Base-by-base conservation (phyloP, 2,329 filamentous ascomycete species). In the Trichoderma sp. region DNA sequence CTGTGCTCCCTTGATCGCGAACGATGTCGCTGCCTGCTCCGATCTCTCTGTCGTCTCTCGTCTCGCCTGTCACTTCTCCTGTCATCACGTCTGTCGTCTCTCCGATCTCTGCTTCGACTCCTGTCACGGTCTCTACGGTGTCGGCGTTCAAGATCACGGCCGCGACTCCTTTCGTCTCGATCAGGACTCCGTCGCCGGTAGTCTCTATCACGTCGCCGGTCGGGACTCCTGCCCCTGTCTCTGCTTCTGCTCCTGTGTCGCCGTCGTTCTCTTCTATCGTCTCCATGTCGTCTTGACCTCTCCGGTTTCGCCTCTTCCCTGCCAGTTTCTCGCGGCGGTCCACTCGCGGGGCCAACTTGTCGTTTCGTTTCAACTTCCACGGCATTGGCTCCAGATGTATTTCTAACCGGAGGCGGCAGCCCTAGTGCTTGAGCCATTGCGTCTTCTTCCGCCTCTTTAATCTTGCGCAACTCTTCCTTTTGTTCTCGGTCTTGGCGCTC, bases 391-490 rank as follows among this genome's bases (percentile, higher is more conserved):
- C 85, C 87, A 1, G 85, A 86, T 0, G 83, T 82, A 59, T 87
- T 86, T 63, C 87, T 84, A 7, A 84, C 81, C 1, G 90, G 87
- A 1, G 91, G 85, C 0, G 93, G 93, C 34, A 97, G 81, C 0
- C 96, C 96, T 66, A 99, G 82, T 0, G 94, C 94, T 55, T 84
- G 86, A 3, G 93, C 90, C 77, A 98, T 90, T 1, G 94, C 96
- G 78, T 97, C 95, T 77, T 97, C 92, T 76, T 99, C 96, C 0
- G 91, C 93, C 78, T 97, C 92, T 76, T 97, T 97, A 77, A 97
- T 86, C 73, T 86, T 89, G 73, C 89, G 87, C 74, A 96, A 86
- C 79, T 97, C 95, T 75, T 93, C 91, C 70, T 88, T 89, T 66
- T 91, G 85, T 76, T 91, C 86, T 70, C 88, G 83, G 54, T 83